Percentiles rank a stretch among this genome's conserved stretches.
Evolutionary conservation across 192 early-diverging fungal genomes (phyloP).

Genomic region (Coemansia sp.): DNA sequence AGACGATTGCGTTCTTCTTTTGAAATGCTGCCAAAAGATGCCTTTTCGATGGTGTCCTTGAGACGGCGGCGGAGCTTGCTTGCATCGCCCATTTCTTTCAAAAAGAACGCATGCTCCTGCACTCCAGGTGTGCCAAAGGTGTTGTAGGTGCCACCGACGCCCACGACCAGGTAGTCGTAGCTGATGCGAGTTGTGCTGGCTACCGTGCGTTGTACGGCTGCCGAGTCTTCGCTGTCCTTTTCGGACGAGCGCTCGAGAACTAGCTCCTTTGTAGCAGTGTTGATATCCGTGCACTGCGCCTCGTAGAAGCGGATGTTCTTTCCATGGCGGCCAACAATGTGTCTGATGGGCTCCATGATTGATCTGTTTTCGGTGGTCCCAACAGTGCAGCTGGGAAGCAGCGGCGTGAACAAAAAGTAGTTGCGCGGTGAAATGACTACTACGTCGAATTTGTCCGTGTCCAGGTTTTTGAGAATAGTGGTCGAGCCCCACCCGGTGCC

Average conservation of each 20-base stretch:
- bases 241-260: conserved; percentile 68
- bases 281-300: conserved; percentile 84
- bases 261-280: conserved; percentile 77
- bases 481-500: conserved; percentile 65
- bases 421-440: conserved; percentile 81
- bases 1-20: conserved; percentile 63
- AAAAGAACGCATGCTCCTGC: conserved; percentile 75
- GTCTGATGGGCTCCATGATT: conserved; percentile 81
- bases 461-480: conserved; percentile 68
- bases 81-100: conserved; percentile 85
- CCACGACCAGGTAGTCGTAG: conserved; percentile 83
- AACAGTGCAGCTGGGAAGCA: conserved; percentile 81
- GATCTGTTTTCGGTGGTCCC: conserved; percentile 86
- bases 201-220: conserved; percentile 56
- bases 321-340: conserved; percentile 76
- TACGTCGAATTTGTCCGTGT: conserved; percentile 68
- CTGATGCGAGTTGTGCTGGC: conserved; percentile 34
- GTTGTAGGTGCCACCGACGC: conserved; percentile 77
- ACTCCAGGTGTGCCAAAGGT: conserved; percentile 87
- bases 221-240: conserved; percentile 56
- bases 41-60: conserved; percentile 78
- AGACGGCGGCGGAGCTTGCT: conserved; percentile 74
- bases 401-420: conserved; percentile 85
- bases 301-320: conserved; percentile 77
- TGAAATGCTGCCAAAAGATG: conserved; percentile 63